Conservation (phyloP, 139 green algal species). For the Prasinococcaceae sp. region DNA sequence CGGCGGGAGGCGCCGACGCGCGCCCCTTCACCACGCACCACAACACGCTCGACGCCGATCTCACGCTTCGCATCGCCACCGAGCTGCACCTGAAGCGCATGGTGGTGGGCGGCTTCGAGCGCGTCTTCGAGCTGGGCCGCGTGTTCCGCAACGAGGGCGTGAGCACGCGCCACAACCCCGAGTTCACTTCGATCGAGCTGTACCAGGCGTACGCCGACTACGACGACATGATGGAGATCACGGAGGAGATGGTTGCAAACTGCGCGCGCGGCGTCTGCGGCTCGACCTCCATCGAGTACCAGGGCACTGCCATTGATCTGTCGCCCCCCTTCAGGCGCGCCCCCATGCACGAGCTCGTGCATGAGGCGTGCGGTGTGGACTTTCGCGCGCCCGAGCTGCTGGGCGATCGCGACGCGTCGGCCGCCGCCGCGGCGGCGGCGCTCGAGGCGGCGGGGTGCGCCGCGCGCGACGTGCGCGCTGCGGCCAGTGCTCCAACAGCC, state of each 20-base stretch:
- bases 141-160: slow-evolving; percentile 97
- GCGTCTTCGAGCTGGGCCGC: slow-evolving; percentile 91
- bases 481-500: slow-evolving; percentile 17
- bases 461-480: not conserved
- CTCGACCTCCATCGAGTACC: slow-evolving; percentile 15
- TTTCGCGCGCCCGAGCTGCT: slow-evolving; percentile 2
- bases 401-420: slow-evolving; percentile 25
- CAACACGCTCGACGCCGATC: slow-evolving; percentile 65
- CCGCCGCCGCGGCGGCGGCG: slow-evolving; percentile 22
- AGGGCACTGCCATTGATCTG: slow-evolving; percentile 61
- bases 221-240: slow-evolving; percentile 89
- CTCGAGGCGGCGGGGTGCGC: slow-evolving; percentile 8
- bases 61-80: slow-evolving; percentile 91
- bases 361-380: slow-evolving; percentile 42
- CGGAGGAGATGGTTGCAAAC: slow-evolving; percentile 63
- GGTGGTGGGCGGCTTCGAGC: slow-evolving; percentile 73
- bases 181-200: slow-evolving; percentile 91
- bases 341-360: slow-evolving; percentile 80
- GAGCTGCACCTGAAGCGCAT: slow-evolving; percentile 96
- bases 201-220: slow-evolving; percentile 88
- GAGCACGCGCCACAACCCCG: slow-evolving; percentile 86
- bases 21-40: slow-evolving; percentile 91
- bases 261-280: slow-evolving; percentile 27
- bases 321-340: slow-evolving; percentile 62
- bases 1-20: slow-evolving; percentile 84